Base-by-base conservation (phyloP, 257 asterid genomes). In the Ballota nigra region DNA sequence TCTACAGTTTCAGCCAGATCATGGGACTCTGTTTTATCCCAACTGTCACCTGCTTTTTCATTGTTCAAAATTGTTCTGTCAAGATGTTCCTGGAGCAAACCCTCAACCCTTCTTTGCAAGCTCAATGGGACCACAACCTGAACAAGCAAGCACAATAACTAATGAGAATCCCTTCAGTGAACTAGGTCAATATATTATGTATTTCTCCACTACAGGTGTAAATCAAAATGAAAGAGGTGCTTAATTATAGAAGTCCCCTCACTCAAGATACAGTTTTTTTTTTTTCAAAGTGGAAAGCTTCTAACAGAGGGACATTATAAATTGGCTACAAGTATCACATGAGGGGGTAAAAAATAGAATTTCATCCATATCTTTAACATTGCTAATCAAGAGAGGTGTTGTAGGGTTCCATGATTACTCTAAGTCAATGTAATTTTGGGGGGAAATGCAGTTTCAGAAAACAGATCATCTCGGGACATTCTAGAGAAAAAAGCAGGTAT, bases 71-170 rank as follows among this genome's bases (percentile, higher is more conserved):
- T 78, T 70, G 76, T 80, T 80, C 99, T 83, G 78, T 94, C 99
- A 47, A 94, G 92, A 83, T 94, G 96, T 81, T 94, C 99, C 83
- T 94, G 97, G 71, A 94, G 99, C 83, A 94, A 77, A 77, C 96
- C 89, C 77, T 94, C 99, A 40, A 94, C 99, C 81, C 99, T 89
- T 80, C 97, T 88, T 75, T 94, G 97, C 87, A 94, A 87, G 87
- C 99, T 85, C 82, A 94, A 73, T 51, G 99, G 97, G 61, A 94
- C 81, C 33, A 91, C 96, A 68, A 94, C 97, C 99, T 94, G 79
- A 79, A 55, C 66, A 71, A 49, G 69, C 33, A 68, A 75, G 67
- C 61, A 79, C 68, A 72, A 72, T 53, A 71, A 53, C 4, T 51
- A 62, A 31, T 28, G 31, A 71, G 15, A 77, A 52, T 70, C 38